Base-by-base conservation (phyloP, 768 basidiomycete genomes). In the Termitomyces sp. region DNA sequence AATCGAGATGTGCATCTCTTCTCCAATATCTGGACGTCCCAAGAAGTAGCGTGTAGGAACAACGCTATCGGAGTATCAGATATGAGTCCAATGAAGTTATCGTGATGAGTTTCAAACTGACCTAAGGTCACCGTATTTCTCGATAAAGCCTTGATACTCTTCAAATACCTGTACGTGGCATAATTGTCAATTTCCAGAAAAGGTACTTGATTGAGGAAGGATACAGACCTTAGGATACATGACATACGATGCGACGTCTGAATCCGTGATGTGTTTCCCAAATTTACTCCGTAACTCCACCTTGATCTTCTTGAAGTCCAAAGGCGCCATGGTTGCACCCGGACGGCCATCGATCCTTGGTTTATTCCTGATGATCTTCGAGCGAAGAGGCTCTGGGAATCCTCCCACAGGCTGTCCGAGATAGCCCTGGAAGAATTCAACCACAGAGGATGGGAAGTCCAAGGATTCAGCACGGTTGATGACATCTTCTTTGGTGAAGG, bases 341-440 rank as follows among this genome's bases (percentile, higher is more conserved):
- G 97, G 97, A 63, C 97, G 91, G 49, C 86, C 91, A 68, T 98
- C 94, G 70, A 98, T 96, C 74, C 92, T 86, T 49, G 89, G 87
- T 76, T 95, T 96, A 76, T 94, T 87, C 69, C 97, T 87, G 72
- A 98, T 99, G 71, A 99, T 84, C 66, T 87, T 84, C 65, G 87
- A 83, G 65, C 97, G 93, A 64, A 99, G 78, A 45, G 96, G 95
- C 73, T 99, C 97, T 60, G 97, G 97, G 91, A 98, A 98, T 52
- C 97, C 96, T 72, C 95, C 97, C 71, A 93, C 90, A 59, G 97
- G 97, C 72, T 98, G 94, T 37, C 97, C 96, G 64, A 99, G 91
- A 77, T 95, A 96, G 17, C 97, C 97, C 73, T 98, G 96, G 94
- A 98, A 98, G 83, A 97, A 99, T 70, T 98, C 96, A 46, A 94